These are phyloP conservation scores for Dianthus caryophyllus DNA, from an alignment of 148 eudicot species.

Conservation along the genomic window DNA sequence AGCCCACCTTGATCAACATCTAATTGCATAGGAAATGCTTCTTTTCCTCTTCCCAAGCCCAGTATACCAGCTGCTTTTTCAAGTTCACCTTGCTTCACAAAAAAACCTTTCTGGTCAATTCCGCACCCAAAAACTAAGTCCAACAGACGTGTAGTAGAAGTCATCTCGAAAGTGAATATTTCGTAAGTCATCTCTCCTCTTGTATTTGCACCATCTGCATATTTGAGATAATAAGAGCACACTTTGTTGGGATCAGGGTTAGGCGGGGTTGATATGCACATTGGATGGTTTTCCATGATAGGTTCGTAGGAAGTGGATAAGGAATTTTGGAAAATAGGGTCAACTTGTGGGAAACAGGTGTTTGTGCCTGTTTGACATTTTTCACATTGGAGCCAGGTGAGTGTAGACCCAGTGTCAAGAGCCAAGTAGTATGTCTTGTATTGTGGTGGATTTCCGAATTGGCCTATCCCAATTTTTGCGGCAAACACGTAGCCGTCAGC, in stretches of 20 bases:
- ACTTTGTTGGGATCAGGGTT: background rate
- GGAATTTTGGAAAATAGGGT: constrained; percentile 3
- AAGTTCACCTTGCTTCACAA: background rate
- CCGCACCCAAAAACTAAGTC: constrained; percentile 1
- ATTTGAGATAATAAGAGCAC: background rate
- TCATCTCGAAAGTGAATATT: background rate
- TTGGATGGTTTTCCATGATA: background rate
- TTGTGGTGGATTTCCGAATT: background rate
- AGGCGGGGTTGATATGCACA: constrained; percentile 1
- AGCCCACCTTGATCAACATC: background rate
- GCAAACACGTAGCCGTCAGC: background rate
- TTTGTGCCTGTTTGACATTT: constrained; percentile 3
- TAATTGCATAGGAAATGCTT: constrained; percentile 1
- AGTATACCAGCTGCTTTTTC: constrained; percentile 11
- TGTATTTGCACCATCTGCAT: constrained; percentile 10
- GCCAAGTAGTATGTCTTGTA: constrained; percentile 4
- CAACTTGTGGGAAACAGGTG: background rate
- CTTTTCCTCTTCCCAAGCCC: constrained; percentile 10
- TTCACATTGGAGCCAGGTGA: constrained; percentile 16
- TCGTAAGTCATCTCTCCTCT: background rate
- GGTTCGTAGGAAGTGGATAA: background rate
- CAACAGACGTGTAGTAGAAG: background rate
- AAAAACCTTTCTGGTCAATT: background rate
- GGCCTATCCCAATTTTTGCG: constrained; percentile 12
- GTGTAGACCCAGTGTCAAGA: constrained; percentile 9